Conservation (phyloP, 441 rosid genomes). For the Mallotus repandus region DNA sequence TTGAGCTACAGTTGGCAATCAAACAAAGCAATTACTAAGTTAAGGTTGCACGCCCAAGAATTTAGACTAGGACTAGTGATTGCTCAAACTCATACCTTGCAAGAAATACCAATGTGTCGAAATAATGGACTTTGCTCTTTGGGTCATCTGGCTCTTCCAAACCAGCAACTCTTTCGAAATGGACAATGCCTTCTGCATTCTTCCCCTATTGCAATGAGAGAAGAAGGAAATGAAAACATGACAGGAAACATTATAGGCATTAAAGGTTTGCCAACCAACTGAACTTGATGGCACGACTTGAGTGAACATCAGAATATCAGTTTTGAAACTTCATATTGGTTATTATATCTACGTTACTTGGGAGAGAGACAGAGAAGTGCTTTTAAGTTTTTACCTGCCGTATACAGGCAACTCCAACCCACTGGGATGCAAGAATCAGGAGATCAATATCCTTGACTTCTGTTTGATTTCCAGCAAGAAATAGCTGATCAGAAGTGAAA, state of each 20-base stretch:
- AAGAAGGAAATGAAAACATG: slow-evolving; percentile 6
- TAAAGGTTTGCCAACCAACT: background rate
- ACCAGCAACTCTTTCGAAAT: slow-evolving; percentile 68
- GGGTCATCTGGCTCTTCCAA: slow-evolving; percentile 75
- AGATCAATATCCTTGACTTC: slow-evolving; percentile 54
- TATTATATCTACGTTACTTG: background rate
- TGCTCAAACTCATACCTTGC: slow-evolving; percentile 49
- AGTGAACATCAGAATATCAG: background rate
- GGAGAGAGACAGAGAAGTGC: background rate
- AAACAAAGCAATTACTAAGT: background rate
- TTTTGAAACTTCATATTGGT: background rate
- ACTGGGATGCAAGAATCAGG: slow-evolving; percentile 67
- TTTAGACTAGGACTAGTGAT: background rate
- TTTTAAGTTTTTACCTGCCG: slow-evolving; percentile 51
- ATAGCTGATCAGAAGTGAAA: slow-evolving; percentile 46
- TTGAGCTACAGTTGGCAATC: background rate
- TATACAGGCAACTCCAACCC: slow-evolving; percentile 70
- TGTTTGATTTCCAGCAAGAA: slow-evolving; percentile 37
- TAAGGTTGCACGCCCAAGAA: background rate
- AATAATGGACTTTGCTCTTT: slow-evolving; percentile 67
- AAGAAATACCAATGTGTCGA: slow-evolving; percentile 60
- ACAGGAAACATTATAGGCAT: background rate
- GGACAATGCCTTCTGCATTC: slow-evolving; percentile 56
- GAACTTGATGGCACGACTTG: background rate
- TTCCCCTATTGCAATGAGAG: slow-evolving; percentile 50